Evolutionary conservation across 129 eudicot genomes (phyloP), one percentile per base, ranked within the genome.

Genomic region (Cynara cardunculus): DNA sequence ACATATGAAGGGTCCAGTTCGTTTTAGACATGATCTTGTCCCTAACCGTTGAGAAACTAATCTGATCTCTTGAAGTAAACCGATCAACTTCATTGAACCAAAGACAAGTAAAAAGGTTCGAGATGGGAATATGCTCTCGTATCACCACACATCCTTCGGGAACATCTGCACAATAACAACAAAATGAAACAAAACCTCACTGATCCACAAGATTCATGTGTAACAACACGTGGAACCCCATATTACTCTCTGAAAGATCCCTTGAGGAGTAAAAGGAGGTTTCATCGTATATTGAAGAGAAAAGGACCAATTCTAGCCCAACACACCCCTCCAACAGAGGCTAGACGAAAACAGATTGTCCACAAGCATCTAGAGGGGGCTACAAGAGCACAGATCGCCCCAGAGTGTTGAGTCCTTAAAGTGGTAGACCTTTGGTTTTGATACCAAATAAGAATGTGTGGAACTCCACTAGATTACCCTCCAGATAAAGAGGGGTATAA

Each of bases 1-100:
- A 95, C 99, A 95, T 95, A 83, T 90, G 90, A 66, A 92, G 75
- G 3, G 92, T 90, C 93, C 91, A 95, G 74, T 95, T 89, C 34
- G 93, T 90, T 85, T 88, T 90, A 18, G 91, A 73, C 34, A 9
- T 41, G 77, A 95, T 92, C 80, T 90, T 95, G 85, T 95, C 97
- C 77, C 99, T 86, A 7, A 95, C 99, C 1, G 90, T 95, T 24
- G 99, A 88, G 77, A 92, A 95, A 82, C 99, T 95, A 75, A 95
- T 81, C 80, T 95, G 99, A 84, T 95, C 99, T 81, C 99, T 82
- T 25, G 97, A 85, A 25, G 99, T 95, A 78, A 95, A 95, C 28
- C 99, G 97, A 61, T 95, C 99, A 66, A 95, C 99, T 89, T 95
- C 99, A 83, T 95, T 89, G 87, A 90, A 95, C 97, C 99, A 95